Evolutionary conservation across 2,329 filamentous ascomycete species (phyloP).

Genomic region (Huntiella bhutanensis): DNA sequence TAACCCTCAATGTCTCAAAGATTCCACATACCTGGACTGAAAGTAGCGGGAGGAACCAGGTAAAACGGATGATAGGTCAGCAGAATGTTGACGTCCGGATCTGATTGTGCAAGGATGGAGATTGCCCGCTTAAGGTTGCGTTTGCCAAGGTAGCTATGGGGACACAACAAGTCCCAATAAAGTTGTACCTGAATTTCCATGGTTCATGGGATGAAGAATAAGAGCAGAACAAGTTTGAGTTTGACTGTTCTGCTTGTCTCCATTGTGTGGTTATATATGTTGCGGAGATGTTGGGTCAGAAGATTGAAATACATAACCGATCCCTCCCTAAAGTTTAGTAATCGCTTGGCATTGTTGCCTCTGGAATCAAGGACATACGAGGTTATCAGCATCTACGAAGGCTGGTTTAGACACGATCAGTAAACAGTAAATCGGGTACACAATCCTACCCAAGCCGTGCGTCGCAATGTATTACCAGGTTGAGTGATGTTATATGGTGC

Average conservation of each 20-base stretch:
- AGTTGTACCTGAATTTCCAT: conserved; percentile 23
- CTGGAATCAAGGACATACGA: too few relatives aligned
- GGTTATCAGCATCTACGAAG: too few relatives aligned
- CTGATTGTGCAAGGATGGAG: conserved; percentile 19
- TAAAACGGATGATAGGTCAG: conserved; percentile 29
- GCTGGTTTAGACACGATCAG: too few relatives aligned
- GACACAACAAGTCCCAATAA: conserved; percentile 31
- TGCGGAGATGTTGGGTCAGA: neutral
- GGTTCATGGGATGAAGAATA: neutral
- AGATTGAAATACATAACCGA: neutral
- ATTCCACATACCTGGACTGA: neutral
- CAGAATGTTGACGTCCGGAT: conserved; percentile 27
- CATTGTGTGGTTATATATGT: neutral
- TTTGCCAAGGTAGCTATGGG: conserved; percentile 32
- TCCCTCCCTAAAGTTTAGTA: too few relatives aligned
- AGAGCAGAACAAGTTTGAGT: too few relatives aligned
- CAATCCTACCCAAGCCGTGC: too few relatives aligned
- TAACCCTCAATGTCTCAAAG: too few relatives aligned
- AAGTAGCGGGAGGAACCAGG: conserved; percentile 19
- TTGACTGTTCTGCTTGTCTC: too few relatives aligned
- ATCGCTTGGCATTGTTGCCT: too few relatives aligned
- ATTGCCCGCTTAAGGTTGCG: conserved; percentile 28
- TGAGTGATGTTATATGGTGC: too few relatives aligned
- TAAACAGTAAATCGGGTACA: too few relatives aligned
- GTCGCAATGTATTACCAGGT: too few relatives aligned